Percentiles rank a stretch among this genome's conserved stretches.
Conservation (phyloP, 139 green algal species). For the Pleodorina starrii region DNA sequence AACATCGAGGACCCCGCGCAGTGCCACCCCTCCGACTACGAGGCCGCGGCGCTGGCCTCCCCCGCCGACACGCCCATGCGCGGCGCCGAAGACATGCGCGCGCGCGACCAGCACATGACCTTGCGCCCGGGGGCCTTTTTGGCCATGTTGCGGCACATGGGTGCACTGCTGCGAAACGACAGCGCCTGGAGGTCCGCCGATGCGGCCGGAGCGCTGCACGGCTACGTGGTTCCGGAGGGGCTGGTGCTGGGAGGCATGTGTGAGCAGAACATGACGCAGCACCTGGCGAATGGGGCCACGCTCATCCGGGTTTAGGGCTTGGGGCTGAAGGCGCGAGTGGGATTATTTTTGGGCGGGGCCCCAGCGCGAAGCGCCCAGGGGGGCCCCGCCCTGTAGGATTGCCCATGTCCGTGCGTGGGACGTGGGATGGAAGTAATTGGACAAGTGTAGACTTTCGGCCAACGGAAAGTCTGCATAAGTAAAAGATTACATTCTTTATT, state of each 20-base stretch:
- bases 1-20: slow-evolving; percentile 38
- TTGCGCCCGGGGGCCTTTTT: background rate
- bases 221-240: slow-evolving; percentile 6
- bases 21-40: slow-evolving; percentile 35
- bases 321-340: too few relatives aligned
- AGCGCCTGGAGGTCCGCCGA: background rate
- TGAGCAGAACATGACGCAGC: background rate
- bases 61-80: background rate
- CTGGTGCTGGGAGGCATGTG: slow-evolving; percentile 2
- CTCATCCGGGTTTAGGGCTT: background rate
- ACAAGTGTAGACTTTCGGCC: too few relatives aligned
- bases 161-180: background rate
- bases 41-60: background rate
- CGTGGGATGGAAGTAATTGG: too few relatives aligned
- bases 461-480: too few relatives aligned
- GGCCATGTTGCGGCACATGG: slow-evolving; percentile 13
- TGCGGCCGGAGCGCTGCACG: background rate
- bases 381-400: too few relatives aligned
- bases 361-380: too few relatives aligned
- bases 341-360: too few relatives aligned
- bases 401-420: too few relatives aligned
- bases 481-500: too few relatives aligned
- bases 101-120: slow-evolving; percentile 34
- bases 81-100: background rate
- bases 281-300: background rate